These are phyloP conservation scores for Phytophthora chlamydospora DNA, from an alignment of 352 stramenopile genomes.

Conservation along the genomic window DNA sequence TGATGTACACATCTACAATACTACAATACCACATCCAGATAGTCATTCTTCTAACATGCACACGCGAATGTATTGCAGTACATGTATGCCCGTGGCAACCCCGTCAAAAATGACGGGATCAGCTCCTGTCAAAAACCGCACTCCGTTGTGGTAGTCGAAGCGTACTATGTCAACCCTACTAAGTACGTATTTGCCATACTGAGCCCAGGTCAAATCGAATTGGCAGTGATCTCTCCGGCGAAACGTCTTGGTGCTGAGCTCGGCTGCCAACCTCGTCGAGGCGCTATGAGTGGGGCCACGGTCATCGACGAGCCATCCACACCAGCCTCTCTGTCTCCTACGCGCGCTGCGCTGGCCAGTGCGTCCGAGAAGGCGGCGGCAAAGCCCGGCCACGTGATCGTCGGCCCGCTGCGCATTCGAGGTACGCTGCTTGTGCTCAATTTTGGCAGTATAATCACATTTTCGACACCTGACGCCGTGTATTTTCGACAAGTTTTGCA, in stretches of 20 bases:
- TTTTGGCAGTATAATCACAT: constrained; percentile 3
- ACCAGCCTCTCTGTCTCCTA: constrained; percentile 46
- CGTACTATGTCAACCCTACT: neutral
- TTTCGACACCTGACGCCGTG: constrained; percentile 12
- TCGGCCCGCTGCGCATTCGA: constrained; percentile 64
- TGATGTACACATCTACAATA: no score
- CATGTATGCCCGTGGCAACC: no score
- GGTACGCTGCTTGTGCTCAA: constrained; percentile 24
- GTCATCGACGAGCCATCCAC: constrained; percentile 23
- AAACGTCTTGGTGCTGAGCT: constrained; percentile 8
- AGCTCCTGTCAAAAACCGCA: no score
- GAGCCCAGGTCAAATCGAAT: constrained; percentile 9
- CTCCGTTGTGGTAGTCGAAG: no score
- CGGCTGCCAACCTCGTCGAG: neutral
- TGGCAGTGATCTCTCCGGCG: neutral
- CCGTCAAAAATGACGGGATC: no score
- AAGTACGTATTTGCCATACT: constrained; percentile 16
- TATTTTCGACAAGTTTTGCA: constrained; percentile 45
- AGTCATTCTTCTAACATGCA: no score
- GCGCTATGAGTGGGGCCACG: constrained; percentile 27
- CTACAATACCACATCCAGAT: no score
- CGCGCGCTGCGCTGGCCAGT: constrained; percentile 51
- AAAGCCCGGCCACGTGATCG: constrained; percentile 50
- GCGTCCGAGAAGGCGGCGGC: constrained; percentile 54
- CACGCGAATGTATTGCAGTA: no score